Conservation (phyloP, 2,329 filamentous ascomycete genomes). For the Sclerotinia glacialis region DNA sequence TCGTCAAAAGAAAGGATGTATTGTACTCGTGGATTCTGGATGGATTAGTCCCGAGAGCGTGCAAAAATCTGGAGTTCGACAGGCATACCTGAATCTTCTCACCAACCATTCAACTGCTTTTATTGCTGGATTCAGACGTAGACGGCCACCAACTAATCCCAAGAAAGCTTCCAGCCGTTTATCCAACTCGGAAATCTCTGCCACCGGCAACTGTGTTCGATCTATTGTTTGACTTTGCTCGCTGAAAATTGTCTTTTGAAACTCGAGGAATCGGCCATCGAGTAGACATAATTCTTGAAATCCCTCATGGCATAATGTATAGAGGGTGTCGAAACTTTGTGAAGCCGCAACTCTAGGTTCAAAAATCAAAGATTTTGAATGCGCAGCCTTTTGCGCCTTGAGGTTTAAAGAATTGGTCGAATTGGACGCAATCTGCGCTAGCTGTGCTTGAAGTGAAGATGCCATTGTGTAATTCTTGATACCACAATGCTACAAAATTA, state of each 20-base stretch:
- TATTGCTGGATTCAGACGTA: slow-evolving; percentile 82
- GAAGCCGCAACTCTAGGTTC: slow-evolving; percentile 78
- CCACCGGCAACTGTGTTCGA: slow-evolving; percentile 74
- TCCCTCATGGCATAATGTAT: slow-evolving; percentile 80
- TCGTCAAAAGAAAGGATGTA: slow-evolving; percentile 70
- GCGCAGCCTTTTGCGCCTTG: slow-evolving; percentile 86
- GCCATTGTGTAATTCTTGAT: slow-evolving; percentile 55
- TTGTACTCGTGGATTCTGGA: slow-evolving; percentile 86
- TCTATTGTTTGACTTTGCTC: slow-evolving; percentile 90
- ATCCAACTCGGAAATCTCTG: slow-evolving; percentile 81
- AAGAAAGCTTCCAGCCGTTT: slow-evolving; percentile 77
- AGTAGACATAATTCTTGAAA: slow-evolving; percentile 89
- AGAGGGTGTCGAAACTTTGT: slow-evolving; percentile 89
- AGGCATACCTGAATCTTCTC: slow-evolving; percentile 74
- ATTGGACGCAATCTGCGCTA: slow-evolving; percentile 86
- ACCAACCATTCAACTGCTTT: slow-evolving; percentile 95
- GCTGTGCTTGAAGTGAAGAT: slow-evolving; percentile 85
- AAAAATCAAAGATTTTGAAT: slow-evolving; percentile 94
- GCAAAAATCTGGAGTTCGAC: not conserved
- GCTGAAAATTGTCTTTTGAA: slow-evolving; percentile 80
- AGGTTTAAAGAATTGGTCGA: slow-evolving; percentile 89
- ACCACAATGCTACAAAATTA: slow-evolving; percentile 23
- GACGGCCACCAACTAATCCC: slow-evolving; percentile 68
- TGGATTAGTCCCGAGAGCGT: slow-evolving; percentile 6
- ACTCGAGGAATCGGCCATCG: slow-evolving; percentile 74